phyloP scores from a whole-genome alignment of 352 stramenopile genomes.

The Pythium guiyangense region DNA sequence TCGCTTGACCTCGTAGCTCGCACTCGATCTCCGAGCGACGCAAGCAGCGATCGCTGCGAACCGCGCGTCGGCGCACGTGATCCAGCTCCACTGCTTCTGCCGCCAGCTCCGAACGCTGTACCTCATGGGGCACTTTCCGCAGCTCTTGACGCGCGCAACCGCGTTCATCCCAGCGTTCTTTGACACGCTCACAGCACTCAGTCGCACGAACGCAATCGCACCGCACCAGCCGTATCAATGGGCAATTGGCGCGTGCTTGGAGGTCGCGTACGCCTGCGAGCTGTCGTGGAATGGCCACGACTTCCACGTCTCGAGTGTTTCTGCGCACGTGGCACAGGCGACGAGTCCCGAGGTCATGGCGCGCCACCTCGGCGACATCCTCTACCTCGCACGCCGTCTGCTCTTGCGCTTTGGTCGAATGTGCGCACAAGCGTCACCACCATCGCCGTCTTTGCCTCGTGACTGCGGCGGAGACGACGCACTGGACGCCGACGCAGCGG shows the following conservation, averaged over 20 bases:
- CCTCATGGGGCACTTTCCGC: conserved; percentile 59
- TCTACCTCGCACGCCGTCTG: conserved; percentile 68
- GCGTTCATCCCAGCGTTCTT: conserved; percentile 60
- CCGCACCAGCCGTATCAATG: conserved; percentile 60
- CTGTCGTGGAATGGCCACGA: conserved; percentile 67
- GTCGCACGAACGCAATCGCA: conserved; percentile 16
- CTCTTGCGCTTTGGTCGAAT: conserved; percentile 33
- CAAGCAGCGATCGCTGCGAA: conserved; percentile 53
- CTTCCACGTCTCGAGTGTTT: conserved; percentile 47
- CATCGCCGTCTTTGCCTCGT: not conserved
- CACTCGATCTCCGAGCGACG: conserved; percentile 42
- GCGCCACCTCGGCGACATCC: conserved; percentile 49
- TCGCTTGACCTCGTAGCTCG: conserved; percentile 27
- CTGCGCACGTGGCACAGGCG: conserved; percentile 31
- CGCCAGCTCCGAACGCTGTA: conserved; percentile 75
- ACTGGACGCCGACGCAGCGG: not conserved
- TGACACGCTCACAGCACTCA: conserved; percentile 22
- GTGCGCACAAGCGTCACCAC: not conserved
- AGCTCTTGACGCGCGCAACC: conserved; percentile 50
- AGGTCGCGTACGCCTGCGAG: conserved; percentile 74
- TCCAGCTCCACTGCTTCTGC: conserved; percentile 76
- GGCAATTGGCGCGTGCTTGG: conserved; percentile 66
- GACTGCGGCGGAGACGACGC: conserved; percentile 2
- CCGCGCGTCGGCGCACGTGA: conserved; percentile 36
- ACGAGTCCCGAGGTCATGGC: conserved; percentile 61